These are phyloP conservation scores for Colletotrichum sp. DNA, from an alignment of 2,329 filamentous ascomycete species.

Conservation along the genomic window DNA sequence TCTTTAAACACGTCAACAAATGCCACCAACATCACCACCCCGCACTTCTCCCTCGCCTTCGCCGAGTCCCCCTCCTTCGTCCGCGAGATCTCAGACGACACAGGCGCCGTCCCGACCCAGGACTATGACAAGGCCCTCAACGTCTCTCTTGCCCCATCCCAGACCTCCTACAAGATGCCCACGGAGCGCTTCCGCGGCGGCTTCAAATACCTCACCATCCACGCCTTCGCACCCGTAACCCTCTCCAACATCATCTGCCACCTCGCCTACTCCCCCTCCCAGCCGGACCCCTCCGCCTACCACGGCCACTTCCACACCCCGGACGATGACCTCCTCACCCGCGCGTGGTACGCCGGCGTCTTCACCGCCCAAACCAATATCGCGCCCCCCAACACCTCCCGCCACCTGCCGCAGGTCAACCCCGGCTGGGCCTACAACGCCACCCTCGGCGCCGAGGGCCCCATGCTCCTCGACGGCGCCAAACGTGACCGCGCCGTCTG, in stretches of 20 bases:
- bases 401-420: constrained; percentile 39
- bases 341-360: constrained; percentile 49
- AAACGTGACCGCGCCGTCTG: constrained; percentile 62
- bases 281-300: constrained; percentile 45
- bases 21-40: neutral
- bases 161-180: constrained; percentile 17
- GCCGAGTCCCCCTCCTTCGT: constrained; percentile 27
- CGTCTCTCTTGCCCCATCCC: constrained; percentile 13
- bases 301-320: constrained; percentile 48
- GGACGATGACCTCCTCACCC: constrained; percentile 50
- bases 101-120: constrained; percentile 23
- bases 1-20: constrained; percentile 5
- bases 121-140: constrained; percentile 29
- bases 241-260: constrained; percentile 31
- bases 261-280: constrained; percentile 33
- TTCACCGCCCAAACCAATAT: constrained; percentile 39
- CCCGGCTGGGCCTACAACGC: constrained; percentile 43
- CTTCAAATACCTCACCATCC: constrained; percentile 47
- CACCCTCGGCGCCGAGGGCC: constrained; percentile 33
- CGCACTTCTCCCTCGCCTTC: constrained; percentile 27
- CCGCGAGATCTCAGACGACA: constrained; percentile 28
- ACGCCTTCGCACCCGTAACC: constrained; percentile 25
- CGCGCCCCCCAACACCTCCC: constrained; percentile 33
- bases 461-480: constrained; percentile 52
- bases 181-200: constrained; percentile 44